phyloP scores from a whole-genome alignment of 106 monocot genomes.

The Agapanthus africanus region DNA sequence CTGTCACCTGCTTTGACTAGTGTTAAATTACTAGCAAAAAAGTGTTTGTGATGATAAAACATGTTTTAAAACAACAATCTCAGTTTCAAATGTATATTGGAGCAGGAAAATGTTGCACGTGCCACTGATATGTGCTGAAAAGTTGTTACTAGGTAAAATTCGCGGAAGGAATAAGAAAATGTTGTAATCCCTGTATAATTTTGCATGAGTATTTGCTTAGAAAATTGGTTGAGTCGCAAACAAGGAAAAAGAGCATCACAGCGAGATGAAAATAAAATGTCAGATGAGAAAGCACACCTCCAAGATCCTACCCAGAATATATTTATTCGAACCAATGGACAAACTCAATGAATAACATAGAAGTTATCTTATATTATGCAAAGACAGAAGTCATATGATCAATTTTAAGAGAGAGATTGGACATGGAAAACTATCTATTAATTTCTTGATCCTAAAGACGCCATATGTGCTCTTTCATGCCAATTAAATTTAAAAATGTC shows the following conservation, averaged over 20 bases:
- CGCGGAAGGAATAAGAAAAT: background rate
- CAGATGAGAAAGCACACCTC: background rate
- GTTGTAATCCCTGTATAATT: background rate
- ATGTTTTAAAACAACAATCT: no score
- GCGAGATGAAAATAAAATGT: background rate
- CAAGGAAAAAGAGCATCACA: background rate
- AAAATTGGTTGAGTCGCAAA: background rate
- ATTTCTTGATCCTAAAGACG: slow-evolving; percentile 1
- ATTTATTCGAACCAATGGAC: background rate
- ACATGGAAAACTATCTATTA: background rate
- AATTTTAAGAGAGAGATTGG: background rate
- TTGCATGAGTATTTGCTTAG: background rate
- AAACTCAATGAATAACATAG: background rate
- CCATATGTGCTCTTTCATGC: background rate
- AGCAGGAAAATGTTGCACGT: no score
- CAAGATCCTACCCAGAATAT: background rate
- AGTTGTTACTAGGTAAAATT: background rate
- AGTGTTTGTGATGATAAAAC: background rate
- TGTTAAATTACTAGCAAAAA: background rate
- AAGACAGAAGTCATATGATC: background rate
- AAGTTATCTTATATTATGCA: background rate
- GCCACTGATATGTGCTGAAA: no score
- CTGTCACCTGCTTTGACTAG: background rate
- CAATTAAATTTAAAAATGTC: background rate
- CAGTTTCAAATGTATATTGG: background rate